These are phyloP conservation scores for Nothomitra cinnamomea DNA, from an alignment of 2,329 filamentous ascomycete genomes.

Conservation along the genomic window DNA sequence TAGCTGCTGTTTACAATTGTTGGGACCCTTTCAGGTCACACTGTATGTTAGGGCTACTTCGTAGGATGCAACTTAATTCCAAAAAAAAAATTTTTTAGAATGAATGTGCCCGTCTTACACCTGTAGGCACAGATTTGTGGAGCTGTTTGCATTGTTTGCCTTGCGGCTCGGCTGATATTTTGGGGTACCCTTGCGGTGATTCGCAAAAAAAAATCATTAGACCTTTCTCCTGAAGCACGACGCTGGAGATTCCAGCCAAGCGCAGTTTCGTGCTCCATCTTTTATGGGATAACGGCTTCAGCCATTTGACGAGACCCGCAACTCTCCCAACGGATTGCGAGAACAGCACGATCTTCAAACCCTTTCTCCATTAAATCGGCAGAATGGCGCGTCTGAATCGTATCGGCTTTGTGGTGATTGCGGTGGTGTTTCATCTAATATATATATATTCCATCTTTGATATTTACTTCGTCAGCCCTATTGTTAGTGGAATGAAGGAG, in stretches of 20 bases:
- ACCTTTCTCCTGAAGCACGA: not conserved
- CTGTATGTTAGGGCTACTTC: no score
- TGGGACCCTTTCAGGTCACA: no score
- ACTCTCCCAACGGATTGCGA: no score
- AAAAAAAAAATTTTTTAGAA: no score
- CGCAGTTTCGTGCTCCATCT: no score
- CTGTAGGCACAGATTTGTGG: not conserved
- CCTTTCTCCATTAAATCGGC: not conserved
- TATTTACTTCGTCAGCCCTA: slow-evolving; percentile 95
- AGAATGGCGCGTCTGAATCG: slow-evolving; percentile 36
- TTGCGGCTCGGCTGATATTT: not conserved
- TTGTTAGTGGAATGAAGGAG: slow-evolving; percentile 85
- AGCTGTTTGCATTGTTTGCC: not conserved
- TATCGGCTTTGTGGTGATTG: slow-evolving; percentile 71
- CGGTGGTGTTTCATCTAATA: slow-evolving; percentile 79
- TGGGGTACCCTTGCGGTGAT: not conserved
- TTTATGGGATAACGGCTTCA: no score
- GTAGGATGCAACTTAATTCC: no score
- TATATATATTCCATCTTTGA: slow-evolving; percentile 96
- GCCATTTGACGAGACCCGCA: no score
- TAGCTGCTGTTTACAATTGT: no score
- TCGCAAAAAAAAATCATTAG: not conserved
- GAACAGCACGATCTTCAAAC: no score
- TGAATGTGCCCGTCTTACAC: no score
- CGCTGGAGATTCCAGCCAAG: not conserved